Evolutionary conservation across 768 basidiomycete species (phyloP), one percentile per base, ranked within the genome.

Genomic region (Lepiota brunneoincarnata): DNA sequence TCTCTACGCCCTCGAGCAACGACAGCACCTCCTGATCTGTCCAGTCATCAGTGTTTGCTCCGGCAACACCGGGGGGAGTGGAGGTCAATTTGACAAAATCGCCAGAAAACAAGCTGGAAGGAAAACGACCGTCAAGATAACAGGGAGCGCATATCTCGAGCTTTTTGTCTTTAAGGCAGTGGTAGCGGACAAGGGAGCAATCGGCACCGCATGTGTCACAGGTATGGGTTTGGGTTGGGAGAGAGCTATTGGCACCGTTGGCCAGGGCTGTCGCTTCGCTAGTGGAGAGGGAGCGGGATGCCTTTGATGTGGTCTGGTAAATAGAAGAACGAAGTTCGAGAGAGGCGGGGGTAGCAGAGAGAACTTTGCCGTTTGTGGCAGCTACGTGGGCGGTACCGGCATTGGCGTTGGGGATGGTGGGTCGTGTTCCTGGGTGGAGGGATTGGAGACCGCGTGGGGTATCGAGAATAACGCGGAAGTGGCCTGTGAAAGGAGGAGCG

Each of bases 191-290:
- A 1, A 81, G 69, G 0, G 95, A 90, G 69, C 95, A 98, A 71
- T 98, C 95, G 1, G 91, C 84, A 24, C 94, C 95, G 67, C 96
- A 98, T 1, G 94, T 96, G 67, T 97, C 92, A 64, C 97, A 99
- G 10, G 83, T 79, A 68, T 88, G 89, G 7, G 70, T 70, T 14
- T 54, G 37, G 54, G 74, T 74, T 15, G 68, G 62, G 14, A 80
- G 71, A 15, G 78, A 71, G 6, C 75, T 83, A 67, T 80, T 84
- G 55, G 81, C 73, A 37, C 75, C 82, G 65, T 79, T 83, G 46
- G 81, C 75, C 31, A 91, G 80, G 1, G 80, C 64, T 36, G 73
- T 72, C 3, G 93, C 93, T 64, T 94, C 93, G 17, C 78, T 58
- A 3, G 85, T 66, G 41, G 76, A 80, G 59, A 98, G 72, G 35